phyloP scores from a whole-genome alignment of 2,329 filamentous ascomycete genomes.

The Stromatinia cepivora region DNA sequence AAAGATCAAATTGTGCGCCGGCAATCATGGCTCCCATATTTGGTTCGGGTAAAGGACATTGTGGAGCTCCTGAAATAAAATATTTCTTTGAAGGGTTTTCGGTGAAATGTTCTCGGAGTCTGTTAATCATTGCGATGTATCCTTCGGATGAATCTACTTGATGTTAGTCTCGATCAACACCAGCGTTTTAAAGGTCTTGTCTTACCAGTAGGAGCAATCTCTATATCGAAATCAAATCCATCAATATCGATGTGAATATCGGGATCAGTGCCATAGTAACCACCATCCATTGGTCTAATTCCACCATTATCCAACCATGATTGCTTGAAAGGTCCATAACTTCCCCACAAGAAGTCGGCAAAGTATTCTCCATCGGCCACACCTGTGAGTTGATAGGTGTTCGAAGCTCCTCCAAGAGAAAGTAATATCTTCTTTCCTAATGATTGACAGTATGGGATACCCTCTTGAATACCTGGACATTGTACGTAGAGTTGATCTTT shows the following conservation, averaged over 20 bases:
- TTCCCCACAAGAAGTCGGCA: constrained; percentile 44
- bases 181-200: background rate
- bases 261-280: constrained; percentile 22
- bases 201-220: constrained; percentile 31
- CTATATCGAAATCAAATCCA: constrained; percentile 43
- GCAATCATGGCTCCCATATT: constrained; percentile 39
- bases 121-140: constrained; percentile 38
- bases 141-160: constrained; percentile 32
- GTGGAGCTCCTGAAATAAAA: constrained; percentile 40
- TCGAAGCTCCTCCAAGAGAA: constrained; percentile 43
- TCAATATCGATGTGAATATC: constrained; percentile 37
- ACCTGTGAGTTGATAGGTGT: constrained; percentile 44
- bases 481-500: constrained; percentile 41
- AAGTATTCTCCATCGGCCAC: constrained; percentile 42
- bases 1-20: constrained; percentile 37
- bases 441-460: constrained; percentile 45
- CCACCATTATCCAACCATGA: constrained; percentile 40
- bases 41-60: constrained; percentile 38
- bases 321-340: constrained; percentile 45
- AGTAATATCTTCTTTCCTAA: constrained; percentile 46
- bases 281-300: constrained; percentile 37
- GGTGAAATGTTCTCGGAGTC: constrained; percentile 35
- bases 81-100: constrained; percentile 35
- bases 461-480: constrained; percentile 43
- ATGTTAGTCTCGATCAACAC: constrained; percentile 20